Evolutionary conservation across 2,329 filamentous ascomycete genomes (phyloP).

Genomic region (Teratosphaeria gauchensis): DNA sequence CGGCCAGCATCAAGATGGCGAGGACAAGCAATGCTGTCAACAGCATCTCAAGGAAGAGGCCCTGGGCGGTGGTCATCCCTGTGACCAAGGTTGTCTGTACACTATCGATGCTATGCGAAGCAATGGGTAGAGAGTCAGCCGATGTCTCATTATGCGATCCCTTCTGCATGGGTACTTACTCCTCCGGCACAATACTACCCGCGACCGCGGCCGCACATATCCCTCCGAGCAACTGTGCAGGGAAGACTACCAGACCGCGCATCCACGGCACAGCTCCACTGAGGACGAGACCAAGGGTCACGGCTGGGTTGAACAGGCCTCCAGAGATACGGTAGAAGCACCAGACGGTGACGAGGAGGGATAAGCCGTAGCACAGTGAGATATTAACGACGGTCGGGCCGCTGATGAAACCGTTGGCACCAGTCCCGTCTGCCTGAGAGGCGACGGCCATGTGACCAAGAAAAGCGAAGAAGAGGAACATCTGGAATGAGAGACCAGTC

Average conservation of each 20-base stretch:
- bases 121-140: not conserved
- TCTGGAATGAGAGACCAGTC: not conserved
- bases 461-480: slow-evolving; percentile 26
- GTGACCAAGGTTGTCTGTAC: slow-evolving; percentile 21
- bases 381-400: slow-evolving; percentile 20
- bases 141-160: not conserved
- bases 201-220: slow-evolving; percentile 24
- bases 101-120: slow-evolving; percentile 10
- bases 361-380: slow-evolving; percentile 21
- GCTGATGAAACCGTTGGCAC: slow-evolving; percentile 10
- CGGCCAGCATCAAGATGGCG: slow-evolving; percentile 27
- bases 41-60: slow-evolving; percentile 26
- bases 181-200: slow-evolving; percentile 20
- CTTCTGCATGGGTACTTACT: not conserved
- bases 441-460: slow-evolving; percentile 17
- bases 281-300: slow-evolving; percentile 14
- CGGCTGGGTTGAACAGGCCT: slow-evolving; percentile 28
- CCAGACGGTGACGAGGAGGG: slow-evolving; percentile 23
- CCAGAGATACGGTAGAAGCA: slow-evolving; percentile 23
- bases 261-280: slow-evolving; percentile 27
- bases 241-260: slow-evolving; percentile 24
- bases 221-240: slow-evolving; percentile 21
- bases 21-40: slow-evolving; percentile 22
- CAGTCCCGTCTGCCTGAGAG: slow-evolving; percentile 9
- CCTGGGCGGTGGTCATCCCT: slow-evolving; percentile 19